Evolutionary conservation across 331 rosid species (phyloP).

Genomic region (Telfairia occidentalis): DNA sequence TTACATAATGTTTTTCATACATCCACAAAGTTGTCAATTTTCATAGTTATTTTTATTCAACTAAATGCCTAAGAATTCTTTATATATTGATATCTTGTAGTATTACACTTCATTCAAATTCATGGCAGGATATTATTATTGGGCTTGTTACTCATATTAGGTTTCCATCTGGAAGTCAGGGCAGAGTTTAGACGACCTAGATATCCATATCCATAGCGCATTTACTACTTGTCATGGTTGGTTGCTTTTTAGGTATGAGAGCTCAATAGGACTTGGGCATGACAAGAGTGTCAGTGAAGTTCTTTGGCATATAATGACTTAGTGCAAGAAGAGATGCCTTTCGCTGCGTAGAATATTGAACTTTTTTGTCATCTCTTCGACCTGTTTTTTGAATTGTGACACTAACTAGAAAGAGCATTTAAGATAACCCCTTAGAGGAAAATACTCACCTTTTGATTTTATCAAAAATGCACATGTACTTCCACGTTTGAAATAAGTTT

Average conservation of each 20-base stretch:
- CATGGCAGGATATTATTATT: neutral
- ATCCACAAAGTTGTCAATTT: neutral
- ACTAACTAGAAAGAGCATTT: neutral
- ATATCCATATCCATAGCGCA: neutral
- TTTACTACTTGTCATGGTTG: neutral
- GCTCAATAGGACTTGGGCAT: no score
- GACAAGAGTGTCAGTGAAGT: no score
- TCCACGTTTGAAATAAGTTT: neutral
- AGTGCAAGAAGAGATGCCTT: no score
- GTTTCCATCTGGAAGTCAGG: neutral
- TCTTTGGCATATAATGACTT: no score
- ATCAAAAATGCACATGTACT: neutral
- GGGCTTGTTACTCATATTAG: neutral
- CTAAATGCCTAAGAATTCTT: neutral
- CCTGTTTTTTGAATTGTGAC: neutral
- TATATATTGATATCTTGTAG: neutral
- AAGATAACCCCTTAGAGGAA: neutral
- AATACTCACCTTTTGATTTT: neutral
- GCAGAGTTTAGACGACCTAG: neutral
- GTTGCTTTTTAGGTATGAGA: no score
- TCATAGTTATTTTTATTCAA: neutral
- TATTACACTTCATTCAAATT: neutral
- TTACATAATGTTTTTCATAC: neutral
- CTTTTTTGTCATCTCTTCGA: neutral
- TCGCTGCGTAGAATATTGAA: no score